Base-by-base conservation (phyloP, 768 basidiomycete species). In the Hydnomerulius pinastri region DNA sequence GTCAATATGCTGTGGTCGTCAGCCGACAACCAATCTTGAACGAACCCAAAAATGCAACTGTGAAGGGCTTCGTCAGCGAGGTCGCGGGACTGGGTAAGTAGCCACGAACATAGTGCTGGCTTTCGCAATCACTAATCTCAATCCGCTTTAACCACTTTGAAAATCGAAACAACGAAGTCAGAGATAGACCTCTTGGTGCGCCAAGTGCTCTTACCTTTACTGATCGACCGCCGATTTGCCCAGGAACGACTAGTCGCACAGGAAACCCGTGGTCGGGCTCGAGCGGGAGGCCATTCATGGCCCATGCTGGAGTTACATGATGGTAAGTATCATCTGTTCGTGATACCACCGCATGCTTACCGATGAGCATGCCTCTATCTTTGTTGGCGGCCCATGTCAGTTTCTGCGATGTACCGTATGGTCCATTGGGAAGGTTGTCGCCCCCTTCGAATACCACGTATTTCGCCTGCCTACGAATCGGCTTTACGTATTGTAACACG, bases 181-280 rank as follows among this genome's bases (percentile, higher is more conserved):
- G 23, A 37, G 15, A 27, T n/a, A 6, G 25, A 12, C 15, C 13
- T 23, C 10, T 24, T 12, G 6, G 7, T n/a, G 15, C n/a, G 29
- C n/a, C 13, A 28, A 23, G 33, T 17, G 6, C 29, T 13, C 38
- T 12, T 52, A 67, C 56, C 65, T 68, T 72, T n/a, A 82, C 79
- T 23, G 74, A 77, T 23, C 80, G 69, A 4, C 82, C 84, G 21
- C 84, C 85, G 37, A 86, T 84, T 47, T 82, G 78, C 4, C 80
- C 80, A 0, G 85, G 83, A 0, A 86, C 72, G 51, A 86, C 71
- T 4, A 84, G 63, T n/a, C 85, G 74, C n/a, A 86, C 58, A 1
- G 85, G 85, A 55, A 75, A 83, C 10, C 85, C 85, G 51, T 87
- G 85, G 55, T 86, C 84, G 5, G 82, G 82, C 39, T 77, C 75